Conservation (phyloP, 371 early-diverging fungal species). For the Rhizopus sp. region DNA sequence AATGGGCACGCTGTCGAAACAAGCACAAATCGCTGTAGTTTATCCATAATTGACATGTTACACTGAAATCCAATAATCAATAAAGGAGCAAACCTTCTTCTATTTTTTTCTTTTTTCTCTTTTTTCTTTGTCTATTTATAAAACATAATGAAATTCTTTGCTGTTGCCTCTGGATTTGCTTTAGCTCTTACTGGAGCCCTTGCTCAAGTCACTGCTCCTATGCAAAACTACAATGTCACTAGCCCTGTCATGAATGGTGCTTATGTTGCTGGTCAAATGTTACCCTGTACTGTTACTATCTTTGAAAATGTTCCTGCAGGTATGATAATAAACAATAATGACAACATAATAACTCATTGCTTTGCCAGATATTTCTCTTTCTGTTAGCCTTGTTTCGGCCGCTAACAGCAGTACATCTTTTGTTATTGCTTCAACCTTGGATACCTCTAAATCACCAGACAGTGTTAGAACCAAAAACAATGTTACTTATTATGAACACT, state of each 20-base stretch:
- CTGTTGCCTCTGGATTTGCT: slow-evolving; percentile 19
- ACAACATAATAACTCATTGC: not conserved
- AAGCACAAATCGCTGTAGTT: not conserved
- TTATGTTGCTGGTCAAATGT: slow-evolving; percentile 39
- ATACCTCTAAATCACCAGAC: slow-evolving; percentile 36
- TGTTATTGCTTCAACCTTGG: slow-evolving; percentile 30
- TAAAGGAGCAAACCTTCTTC: not conserved
- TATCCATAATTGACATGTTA: slow-evolving; percentile 4
- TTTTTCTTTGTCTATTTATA: not conserved
- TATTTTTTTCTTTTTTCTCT: not conserved
- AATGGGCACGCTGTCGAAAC: not conserved
- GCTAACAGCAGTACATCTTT: slow-evolving; percentile 12
- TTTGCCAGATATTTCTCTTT: slow-evolving; percentile 22
- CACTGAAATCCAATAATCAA: not conserved
- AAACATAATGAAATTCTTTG: slow-evolving; percentile 21
- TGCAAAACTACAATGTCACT: slow-evolving; percentile 40
- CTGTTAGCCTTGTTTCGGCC: slow-evolving; percentile 23
- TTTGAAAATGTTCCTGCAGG: slow-evolving; percentile 32
- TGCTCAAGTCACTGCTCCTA: slow-evolving; percentile 41
- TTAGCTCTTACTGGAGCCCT: slow-evolving; percentile 18
- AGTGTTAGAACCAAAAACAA: slow-evolving; percentile 33
- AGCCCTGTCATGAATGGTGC: slow-evolving; percentile 39
- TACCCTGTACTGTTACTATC: slow-evolving; percentile 40
- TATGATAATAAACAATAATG: slow-evolving; percentile 1
- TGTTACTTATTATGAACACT: slow-evolving; percentile 44